Base-by-base conservation (phyloP, 2,329 filamentous ascomycete genomes). In the Verticillium alfalfae region DNA sequence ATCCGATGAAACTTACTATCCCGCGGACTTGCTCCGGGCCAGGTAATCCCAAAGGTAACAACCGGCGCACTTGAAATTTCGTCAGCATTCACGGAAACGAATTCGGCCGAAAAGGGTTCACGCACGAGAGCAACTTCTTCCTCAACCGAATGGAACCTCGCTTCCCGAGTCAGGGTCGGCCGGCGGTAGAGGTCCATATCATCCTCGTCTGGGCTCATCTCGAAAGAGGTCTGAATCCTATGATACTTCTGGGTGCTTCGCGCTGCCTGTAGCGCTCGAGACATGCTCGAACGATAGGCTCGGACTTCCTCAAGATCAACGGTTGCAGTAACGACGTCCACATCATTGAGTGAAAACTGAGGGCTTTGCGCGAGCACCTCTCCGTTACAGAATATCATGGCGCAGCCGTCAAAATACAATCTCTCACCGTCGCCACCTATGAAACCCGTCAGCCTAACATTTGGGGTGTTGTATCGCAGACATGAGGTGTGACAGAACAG, bases 261-360 rank as follows among this genome's bases (percentile, higher is more conserved):
- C 61, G 84, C 79, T 8, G 85, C 83, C 69, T 91, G 88, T 26
- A 85, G 69, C 7, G 83, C 82, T 60, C 86, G 79, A 13, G 83
- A 84, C 9, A 82, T 79, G 0, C 79, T 76, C n/a, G 76, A 83
- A 0, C 89, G 78, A 67, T 81, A 87, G 1, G 81, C 77, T 37
- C 88, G 78, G 6, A 94, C 89, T 65, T 91, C 87, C 68, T 94
- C 91, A 2, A 91, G 76, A 67, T 90, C 87, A 7, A 90, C 79
- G 0, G 86, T 90, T 2, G 88, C 88, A 5, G 81, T 84, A 18
- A 88, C 74, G 4, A 90, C 86, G 67, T 90, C 87, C 6, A 90
- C 87, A 49, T 88, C 84, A 54, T 83, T 81, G 10, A 90, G 72
- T 15, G 79, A 83, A 73, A 91, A 91, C 67, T 91, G 88, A n/a